A percentile compares a stretch with the other conserved stretches of the same genome.
Conservation (phyloP, 495 filamentous ascomycete species). For the Eremomyces bilateralis region DNA sequence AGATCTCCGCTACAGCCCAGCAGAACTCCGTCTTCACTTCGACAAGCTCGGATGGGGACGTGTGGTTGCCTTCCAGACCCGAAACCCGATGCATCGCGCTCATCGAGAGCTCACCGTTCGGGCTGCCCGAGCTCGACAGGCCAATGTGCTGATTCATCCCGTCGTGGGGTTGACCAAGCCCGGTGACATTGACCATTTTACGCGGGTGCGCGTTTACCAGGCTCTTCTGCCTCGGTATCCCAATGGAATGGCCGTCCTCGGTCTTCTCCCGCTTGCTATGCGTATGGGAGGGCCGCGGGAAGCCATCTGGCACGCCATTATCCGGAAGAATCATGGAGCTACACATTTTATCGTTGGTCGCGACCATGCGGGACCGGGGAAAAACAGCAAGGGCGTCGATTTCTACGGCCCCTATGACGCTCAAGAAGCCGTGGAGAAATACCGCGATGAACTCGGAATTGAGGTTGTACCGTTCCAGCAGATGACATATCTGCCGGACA, state of each 20-base stretch:
- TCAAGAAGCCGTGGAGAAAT: conserved; percentile 94
- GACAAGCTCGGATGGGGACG: conserved; percentile 95
- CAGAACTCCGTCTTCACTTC: conserved; percentile 88
- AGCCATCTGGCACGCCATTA: conserved; percentile 99
- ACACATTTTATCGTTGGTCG: conserved; percentile 99
- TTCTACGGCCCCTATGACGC: conserved; percentile 98
- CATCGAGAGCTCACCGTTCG: conserved; percentile 94
- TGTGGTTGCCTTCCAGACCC: conserved; percentile 96
- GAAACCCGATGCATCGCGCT: conserved; percentile 98
- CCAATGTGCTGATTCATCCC: conserved; percentile 96
- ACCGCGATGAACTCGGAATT: conserved; percentile 86
- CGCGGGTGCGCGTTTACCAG: conserved; percentile 93
- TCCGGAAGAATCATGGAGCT: conserved; percentile 97
- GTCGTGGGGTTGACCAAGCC: conserved; percentile 97
- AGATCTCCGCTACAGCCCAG: conserved; percentile 80
- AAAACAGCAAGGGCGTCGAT: conserved; percentile 87
- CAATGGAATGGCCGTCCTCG: conserved; percentile 96
- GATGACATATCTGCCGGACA: conserved; percentile 96
- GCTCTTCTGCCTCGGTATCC: conserved; percentile 92
- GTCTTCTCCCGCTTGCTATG: conserved; percentile 90
- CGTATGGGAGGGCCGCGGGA: conserved; percentile 97
- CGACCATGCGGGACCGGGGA: conserved; percentile 92
- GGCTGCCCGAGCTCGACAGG: conserved; percentile 81
- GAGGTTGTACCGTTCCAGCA: conserved; percentile 98
- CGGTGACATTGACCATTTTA: conserved; percentile 99